Conservation (phyloP, 768 basidiomycete genomes). For the Trametes cinnabarina region DNA sequence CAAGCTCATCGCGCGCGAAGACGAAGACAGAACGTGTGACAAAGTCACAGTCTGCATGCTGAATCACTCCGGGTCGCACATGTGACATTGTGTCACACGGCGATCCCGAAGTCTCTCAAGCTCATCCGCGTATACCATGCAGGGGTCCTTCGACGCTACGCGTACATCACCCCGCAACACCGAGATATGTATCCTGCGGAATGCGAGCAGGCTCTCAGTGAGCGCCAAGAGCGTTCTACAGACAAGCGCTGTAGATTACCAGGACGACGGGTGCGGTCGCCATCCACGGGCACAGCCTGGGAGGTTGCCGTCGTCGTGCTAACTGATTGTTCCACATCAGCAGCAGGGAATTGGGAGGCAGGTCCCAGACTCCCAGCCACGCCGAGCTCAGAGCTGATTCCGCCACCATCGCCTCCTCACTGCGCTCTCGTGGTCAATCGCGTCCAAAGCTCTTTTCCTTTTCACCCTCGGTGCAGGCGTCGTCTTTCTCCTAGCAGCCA, state of each 20-base stretch:
- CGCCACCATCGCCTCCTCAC: neutral
- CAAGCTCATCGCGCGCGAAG: conserved; percentile 22
- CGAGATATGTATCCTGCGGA: neutral
- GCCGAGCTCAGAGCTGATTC: neutral
- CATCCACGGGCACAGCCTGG: conserved; percentile 11
- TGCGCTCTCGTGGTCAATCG: neutral
- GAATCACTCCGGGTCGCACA: too few species aligned
- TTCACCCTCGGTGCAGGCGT: conserved; percentile 32
- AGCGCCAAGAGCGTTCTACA: neutral
- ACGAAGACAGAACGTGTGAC: neutral
- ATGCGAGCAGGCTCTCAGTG: neutral
- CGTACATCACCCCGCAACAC: too few species aligned
- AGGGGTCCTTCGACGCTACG: too few species aligned
- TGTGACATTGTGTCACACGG: too few species aligned
- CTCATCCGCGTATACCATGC: too few species aligned
- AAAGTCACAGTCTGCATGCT: neutral
- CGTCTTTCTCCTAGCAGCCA: conserved; percentile 37
- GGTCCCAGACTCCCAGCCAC: neutral
- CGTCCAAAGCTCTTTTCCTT: conserved; percentile 18
- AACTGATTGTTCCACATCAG: conserved; percentile 12
- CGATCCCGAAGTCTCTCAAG: too few species aligned
- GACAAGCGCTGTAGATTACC: conserved; percentile 12
- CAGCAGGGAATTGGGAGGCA: neutral
- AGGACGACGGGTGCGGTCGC: conserved; percentile 15
- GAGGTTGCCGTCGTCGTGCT: conserved; percentile 16